A percentile compares a stretch with the other conserved stretches of the same genome.
These are phyloP conservation scores for Scleromitrula shiraiana DNA, from an alignment of 2,329 filamentous ascomycete genomes.

Conservation along the genomic window DNA sequence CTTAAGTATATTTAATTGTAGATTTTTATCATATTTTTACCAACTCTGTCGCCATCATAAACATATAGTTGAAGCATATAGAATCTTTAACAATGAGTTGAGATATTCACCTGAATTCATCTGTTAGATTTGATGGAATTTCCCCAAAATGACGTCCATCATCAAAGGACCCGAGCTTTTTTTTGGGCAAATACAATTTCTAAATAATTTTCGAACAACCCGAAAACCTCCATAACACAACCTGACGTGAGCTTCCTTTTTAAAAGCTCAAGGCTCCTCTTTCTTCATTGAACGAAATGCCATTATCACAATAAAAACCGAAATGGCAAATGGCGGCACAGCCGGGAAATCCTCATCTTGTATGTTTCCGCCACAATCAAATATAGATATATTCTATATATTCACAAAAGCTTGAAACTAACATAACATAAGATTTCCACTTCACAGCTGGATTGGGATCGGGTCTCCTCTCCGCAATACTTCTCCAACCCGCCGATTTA, in stretches of 20 bases:
- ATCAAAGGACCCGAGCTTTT: slow-evolving; percentile 1
- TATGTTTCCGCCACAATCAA: slow-evolving; percentile 25
- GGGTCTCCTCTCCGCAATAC: slow-evolving; percentile 77
- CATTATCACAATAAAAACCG: slow-evolving; percentile 16
- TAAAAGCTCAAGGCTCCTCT: not conserved
- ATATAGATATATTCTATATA: not conserved
- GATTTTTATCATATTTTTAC: no score
- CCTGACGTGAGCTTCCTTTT: slow-evolving; percentile 3
- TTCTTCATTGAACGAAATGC: slow-evolving; percentile 14
- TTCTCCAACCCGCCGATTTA: slow-evolving; percentile 90
- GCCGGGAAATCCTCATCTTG: slow-evolving; percentile 42
- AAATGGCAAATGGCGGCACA: slow-evolving; percentile 44
- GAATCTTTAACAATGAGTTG: not conserved
- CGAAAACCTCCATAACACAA: not conserved
- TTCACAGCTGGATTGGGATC: slow-evolving; percentile 83
- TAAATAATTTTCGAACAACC: not conserved
- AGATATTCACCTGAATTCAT: not conserved
- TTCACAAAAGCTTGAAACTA: not conserved
- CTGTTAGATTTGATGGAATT: not conserved
- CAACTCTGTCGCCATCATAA: no score
- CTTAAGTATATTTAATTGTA: no score
- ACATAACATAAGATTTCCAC: slow-evolving; percentile 56
- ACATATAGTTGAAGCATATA: no score
- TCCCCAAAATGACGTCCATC: slow-evolving; percentile 6
- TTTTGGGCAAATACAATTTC: not conserved